Evolutionary conservation across 2,329 filamentous ascomycete species (phyloP), one percentile per base, ranked within the genome.

Genomic region (Scedosporium minutisporum): DNA sequence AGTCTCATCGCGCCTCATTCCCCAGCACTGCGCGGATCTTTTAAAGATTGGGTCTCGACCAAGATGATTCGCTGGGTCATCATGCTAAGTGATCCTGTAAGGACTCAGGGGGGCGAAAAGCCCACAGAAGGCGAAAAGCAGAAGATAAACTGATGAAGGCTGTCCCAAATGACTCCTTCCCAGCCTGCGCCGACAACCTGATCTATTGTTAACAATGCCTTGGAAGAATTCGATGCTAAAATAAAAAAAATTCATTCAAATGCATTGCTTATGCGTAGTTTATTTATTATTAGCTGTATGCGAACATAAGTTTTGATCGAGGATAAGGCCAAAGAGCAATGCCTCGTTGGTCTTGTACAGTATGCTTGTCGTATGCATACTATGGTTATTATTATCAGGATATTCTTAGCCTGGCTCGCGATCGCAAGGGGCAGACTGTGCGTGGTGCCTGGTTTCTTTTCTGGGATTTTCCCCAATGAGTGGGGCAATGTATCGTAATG

Each of bases 361-460:
- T 38, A 38, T 38, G 10, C 33, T 38, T 38, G 33, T 38, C 33
- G 12, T 38, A 38, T 38, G 33, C 33, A 38, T 38, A 38, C 33
- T 38, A 12, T 14, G 33, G 33, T 38, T 38, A 38, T 38, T 38
- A 38, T 38, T 38, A 38, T 38, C 33, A 38, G 33, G 33, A 10
- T 38, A 38, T 38, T 38, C 18, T 48, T 18, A 21, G 44, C 44
- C n/a, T 21, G 44, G 44, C n/a, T 21, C 10, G 44, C 4, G 16
- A n/a, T 48, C 42, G 18, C 21, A 55, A n/a, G 18, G 18, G n/a
- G 44, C 9, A 27, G 51, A 23, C 18, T 29, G 51, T 27, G 51
- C 18, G 51, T 55, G 51, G 51, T 55, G 51, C 51, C 51, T 55
- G 51, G 41, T 48, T 60, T 48, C 58, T 61, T 61, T 51, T 61